Evolutionary conservation across 1,139 yeast species (phyloP).

Genomic region (Arxiozyma heterogenica): DNA sequence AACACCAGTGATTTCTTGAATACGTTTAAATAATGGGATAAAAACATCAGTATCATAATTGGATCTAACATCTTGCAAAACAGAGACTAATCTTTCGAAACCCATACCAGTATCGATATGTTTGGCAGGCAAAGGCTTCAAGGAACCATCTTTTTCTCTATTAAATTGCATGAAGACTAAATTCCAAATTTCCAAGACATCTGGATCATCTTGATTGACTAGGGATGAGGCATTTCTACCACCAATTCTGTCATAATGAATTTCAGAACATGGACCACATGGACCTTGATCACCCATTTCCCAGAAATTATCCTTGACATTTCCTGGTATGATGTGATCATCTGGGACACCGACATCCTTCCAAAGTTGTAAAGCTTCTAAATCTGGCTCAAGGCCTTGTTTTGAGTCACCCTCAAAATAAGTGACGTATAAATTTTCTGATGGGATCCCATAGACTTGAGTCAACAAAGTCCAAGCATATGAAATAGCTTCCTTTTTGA

Average conservation of each 20-base stretch:
- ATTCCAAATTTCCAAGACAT: conserved; percentile 96
- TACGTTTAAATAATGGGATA: conserved; percentile 72
- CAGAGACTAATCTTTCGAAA: conserved; percentile 90
- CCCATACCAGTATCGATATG: conserved; percentile 99
- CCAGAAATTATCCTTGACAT: conserved; percentile 91
- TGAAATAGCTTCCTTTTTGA: conserved; percentile 83
- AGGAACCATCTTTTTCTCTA: conserved; percentile 80
- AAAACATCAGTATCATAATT: conserved; percentile 97
- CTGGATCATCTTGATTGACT: conserved; percentile 95
- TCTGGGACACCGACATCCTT: conserved; percentile 77
- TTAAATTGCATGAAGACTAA: conserved; percentile 92
- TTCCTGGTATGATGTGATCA: conserved; percentile 88
- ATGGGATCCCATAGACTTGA: conserved; percentile 65
- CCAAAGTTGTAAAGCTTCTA: conserved; percentile 90
- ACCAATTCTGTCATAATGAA: conserved; percentile 95
- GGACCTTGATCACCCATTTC: conserved; percentile 99
- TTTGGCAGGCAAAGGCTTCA: conserved; percentile 79
- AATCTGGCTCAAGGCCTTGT: conserved; percentile 83
- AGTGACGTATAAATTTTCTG: conserved; percentile 80
- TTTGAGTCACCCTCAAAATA: conserved; percentile 88
- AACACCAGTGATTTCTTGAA: conserved; percentile 87
- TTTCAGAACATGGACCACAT: conserved; percentile 98
- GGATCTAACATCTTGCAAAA: conserved; percentile 80
- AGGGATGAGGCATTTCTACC: conserved; percentile 87
- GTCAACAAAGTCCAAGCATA: conserved; percentile 91